Percentiles rank a stretch among this genome's conserved stretches.
Conservation (phyloP, 352 stramenopile genomes). For the Nothophytophthora sp. region DNA sequence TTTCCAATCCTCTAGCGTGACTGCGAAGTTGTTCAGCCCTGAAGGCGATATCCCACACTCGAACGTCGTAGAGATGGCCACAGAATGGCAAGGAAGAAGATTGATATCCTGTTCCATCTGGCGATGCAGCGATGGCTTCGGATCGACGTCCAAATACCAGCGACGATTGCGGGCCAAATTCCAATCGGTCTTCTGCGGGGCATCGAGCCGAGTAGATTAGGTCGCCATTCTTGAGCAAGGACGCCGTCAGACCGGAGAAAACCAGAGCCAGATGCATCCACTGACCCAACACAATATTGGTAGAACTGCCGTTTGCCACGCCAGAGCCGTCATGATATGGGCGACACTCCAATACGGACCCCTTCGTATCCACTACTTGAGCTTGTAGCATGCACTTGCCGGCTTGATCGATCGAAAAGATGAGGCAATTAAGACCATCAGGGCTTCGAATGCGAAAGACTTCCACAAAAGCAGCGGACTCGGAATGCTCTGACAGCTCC, state of each 20-base stretch:
- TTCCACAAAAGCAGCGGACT: slow-evolving; percentile 12
- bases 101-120: background rate
- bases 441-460: slow-evolving; percentile 21
- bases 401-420: slow-evolving; percentile 16
- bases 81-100: slow-evolving; percentile 10
- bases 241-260: slow-evolving; percentile 32
- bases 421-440: slow-evolving; percentile 4
- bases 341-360: slow-evolving; percentile 3
- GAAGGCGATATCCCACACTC: slow-evolving; percentile 61
- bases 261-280: slow-evolving; percentile 66
- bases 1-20: slow-evolving; percentile 50
- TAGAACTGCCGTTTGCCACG: background rate
- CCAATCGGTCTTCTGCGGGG: background rate
- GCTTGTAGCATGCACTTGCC: slow-evolving; percentile 13
- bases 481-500: background rate
- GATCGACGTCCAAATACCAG: slow-evolving; percentile 18
- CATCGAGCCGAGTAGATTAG: slow-evolving; percentile 14
- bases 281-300: slow-evolving; percentile 17
- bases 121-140: background rate
- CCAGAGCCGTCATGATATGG: background rate
- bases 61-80: slow-evolving; percentile 57
- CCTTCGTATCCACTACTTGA: slow-evolving; percentile 8
- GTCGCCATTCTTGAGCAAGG: slow-evolving; percentile 46
- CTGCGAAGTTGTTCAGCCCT: slow-evolving; percentile 55
- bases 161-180: slow-evolving; percentile 9